Evolutionary conservation across 2,329 filamentous ascomycete species (phyloP), one percentile per base, ranked within the genome.

Genomic region (Thelonectria olida): DNA sequence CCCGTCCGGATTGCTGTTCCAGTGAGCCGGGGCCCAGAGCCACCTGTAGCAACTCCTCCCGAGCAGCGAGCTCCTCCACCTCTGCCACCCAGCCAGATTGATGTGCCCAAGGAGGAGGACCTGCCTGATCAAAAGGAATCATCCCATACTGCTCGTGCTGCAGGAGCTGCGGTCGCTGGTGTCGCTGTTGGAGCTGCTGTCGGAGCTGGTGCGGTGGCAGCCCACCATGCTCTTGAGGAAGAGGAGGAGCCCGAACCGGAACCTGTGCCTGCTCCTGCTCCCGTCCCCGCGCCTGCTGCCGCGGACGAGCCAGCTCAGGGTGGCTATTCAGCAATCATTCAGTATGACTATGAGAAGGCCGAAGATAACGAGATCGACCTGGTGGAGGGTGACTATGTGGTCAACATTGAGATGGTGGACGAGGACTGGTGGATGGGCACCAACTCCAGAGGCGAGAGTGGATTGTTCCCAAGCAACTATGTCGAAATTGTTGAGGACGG

Each of bases 371-470:
- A 99, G 79, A 87, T 99, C 58, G 93, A 97, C 67, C 85, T 99
- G 17, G 84, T 87, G 23, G 96, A 99, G 79, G 94, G 94, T 64
- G 92, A 97, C 72, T 87, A 90, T 66, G 90, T 99, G 36, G 93
- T 87, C 22, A 90, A 97, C 74, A 97, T 99, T 72, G 93, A 98
- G 65, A 96, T 96, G 92, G 93, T 99, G 2, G 96, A 98, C 70
- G 91, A 96, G 52, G 95, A 99, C 75, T 99, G 96, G 96, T 99
- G 96, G 96, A 91, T 97, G 86, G 96, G 96, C 42, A 92, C 91
- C 67, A 99, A 98, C 80, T 81, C 85, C 20, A 84, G 83, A 63
- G 96, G 96, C 70, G 93, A 97, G 77, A 90, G 84, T 60, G 96
- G 96, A 48, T 84, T 99, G 34, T 98, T 99, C 84, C 96, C 96